Evolutionary conservation across 1,139 yeast species (phyloP).

Genomic region (Meyerozyma elateridarum): DNA sequence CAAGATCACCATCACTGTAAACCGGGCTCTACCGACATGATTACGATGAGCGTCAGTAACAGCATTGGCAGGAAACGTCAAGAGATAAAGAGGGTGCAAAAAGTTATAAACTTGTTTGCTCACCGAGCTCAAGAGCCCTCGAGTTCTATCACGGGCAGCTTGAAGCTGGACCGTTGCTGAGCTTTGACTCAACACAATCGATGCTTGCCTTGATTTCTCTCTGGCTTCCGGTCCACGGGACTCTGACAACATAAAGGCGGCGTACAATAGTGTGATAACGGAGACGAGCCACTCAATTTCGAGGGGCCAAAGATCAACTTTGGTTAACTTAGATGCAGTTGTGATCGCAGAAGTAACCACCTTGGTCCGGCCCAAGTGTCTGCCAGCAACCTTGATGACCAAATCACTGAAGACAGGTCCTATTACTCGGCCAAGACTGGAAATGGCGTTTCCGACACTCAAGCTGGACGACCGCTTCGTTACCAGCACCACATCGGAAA

Average conservation of each 20-base stretch:
- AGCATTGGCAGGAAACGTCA: conserved; percentile 3
- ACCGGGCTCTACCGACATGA: background rate
- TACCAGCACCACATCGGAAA: conserved; percentile 2
- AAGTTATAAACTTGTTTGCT: background rate
- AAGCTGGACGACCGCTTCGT: conserved; percentile 1
- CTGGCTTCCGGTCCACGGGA: conserved; percentile 4
- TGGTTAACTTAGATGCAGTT: background rate
- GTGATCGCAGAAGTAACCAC: background rate
- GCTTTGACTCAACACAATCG: background rate
- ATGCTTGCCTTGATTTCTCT: conserved; percentile 3
- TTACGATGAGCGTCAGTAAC: conserved; percentile 1
- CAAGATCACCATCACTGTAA: background rate
- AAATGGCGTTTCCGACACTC: background rate
- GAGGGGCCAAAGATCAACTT: background rate
- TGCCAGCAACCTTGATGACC: too few species aligned
- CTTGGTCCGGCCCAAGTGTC: background rate
- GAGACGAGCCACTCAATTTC: background rate
- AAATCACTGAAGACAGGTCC: background rate
- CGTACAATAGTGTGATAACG: conserved; percentile 1
- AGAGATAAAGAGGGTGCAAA: conserved; percentile 4
- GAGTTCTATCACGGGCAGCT: background rate
- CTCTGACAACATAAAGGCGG: conserved; percentile 3
- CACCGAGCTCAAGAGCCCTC: background rate
- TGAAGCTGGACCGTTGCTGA: background rate
- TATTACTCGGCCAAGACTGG: background rate